Evolutionary conservation across 345 rosid species (phyloP).

Genomic region (Cardamine resedifolia): DNA sequence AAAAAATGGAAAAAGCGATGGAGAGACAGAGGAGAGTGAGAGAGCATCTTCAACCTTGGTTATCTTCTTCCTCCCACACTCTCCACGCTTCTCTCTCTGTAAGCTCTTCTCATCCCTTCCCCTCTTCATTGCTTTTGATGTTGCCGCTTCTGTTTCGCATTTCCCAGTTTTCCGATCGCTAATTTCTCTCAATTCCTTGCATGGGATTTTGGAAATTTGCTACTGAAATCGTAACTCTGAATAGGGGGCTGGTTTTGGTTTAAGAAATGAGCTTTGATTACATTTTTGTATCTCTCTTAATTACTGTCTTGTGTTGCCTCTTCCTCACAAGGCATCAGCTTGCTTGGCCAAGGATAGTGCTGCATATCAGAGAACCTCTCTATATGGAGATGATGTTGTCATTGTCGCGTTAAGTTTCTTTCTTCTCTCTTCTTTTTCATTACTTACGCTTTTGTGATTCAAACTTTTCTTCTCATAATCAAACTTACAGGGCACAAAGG

Average conservation of each 20-base stretch:
- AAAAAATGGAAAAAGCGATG: no score
- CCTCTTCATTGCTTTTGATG: neutral
- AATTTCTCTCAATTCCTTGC: no score
- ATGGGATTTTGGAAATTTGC: no score
- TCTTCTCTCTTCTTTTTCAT: neutral
- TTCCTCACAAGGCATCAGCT: conserved; percentile 53
- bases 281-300: neutral
- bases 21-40: no score
- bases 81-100: neutral
- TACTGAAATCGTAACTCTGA: no score
- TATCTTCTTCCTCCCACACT: neutral
- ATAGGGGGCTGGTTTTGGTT: no score
- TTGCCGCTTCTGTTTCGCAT: neutral
- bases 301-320: neutral
- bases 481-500: conserved; percentile 62
- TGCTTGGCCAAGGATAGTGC: conserved; percentile 79
- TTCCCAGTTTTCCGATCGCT: neutral
- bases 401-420: conserved; percentile 75
- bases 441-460: neutral
- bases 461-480: neutral
- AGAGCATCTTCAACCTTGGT: conserved; percentile 4
- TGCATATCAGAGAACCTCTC: conserved; percentile 66
- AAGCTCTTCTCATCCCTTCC: neutral
- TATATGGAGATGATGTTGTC: conserved; percentile 82
- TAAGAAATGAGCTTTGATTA: neutral